Base-by-base conservation (phyloP, 306 rosid genomes). In the Prunus mira region DNA sequence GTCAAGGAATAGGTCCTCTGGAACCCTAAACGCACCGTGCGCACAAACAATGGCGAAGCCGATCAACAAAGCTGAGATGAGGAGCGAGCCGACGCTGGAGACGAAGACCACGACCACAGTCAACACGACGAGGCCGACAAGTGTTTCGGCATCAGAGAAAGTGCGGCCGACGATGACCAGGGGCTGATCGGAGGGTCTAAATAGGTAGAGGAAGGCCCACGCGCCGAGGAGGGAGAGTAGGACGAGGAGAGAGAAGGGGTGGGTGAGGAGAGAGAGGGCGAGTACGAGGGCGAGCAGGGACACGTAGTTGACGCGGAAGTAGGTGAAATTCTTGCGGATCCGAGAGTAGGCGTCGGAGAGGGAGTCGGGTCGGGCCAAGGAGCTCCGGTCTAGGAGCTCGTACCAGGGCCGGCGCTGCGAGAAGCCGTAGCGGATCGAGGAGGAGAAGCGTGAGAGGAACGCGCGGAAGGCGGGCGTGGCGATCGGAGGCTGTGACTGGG, bases 371-470 rank as follows among this genome's bases (percentile, higher is more conserved):
- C 94, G 85, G 17, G 91, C 74, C 67, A 94, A 65, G 19, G 96
- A 79, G 78, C 56, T 62, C 67, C 95, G 91, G 65, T 94, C 98
- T 57, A 91, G 15, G 67, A 94, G 89, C 78, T 94, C 98, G 56
- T 78, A 67, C 98, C 98, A 94, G 0, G 98, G 94, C 34, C 98
- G 98, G 77, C 96, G 97, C 22, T 90, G 96, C 30, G 96, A 71
- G 86, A 95, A 90, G 54, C 90, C 93, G 4, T 75, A 72, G 79
- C 96, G 96, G 70, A 84, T 78, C 20, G 97, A 81, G 67, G 93
- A 73, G 56, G 89, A 78, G 60, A 89, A 5, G 80, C 99, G 96
- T 0, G 97, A 83, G 69, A 95, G 54, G 86, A 95, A 92, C 71
- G 89, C 73, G 57, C 99, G 97, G 81, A 95, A 88, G 41, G 97